These are phyloP conservation scores for Diphasiastrum complanatum DNA, from an alignment of 83 land plant genomes.

Conservation along the genomic window DNA sequence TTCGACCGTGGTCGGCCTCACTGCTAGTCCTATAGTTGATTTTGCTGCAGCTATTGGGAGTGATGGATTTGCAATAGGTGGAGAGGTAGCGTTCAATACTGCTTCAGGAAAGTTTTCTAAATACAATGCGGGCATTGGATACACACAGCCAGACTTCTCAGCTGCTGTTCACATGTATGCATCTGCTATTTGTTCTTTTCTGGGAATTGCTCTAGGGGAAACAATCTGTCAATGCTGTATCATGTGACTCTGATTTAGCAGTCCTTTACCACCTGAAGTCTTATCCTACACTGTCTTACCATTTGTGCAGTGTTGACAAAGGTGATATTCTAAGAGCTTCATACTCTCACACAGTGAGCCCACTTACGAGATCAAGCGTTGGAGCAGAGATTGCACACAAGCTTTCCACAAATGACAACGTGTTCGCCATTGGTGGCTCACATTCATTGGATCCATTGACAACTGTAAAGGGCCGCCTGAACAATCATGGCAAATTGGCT, in stretches of 20 bases:
- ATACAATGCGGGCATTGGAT: slow-evolving; percentile 20
- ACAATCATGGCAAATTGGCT: too few species aligned
- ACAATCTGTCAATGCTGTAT: background rate
- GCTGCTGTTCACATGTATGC: slow-evolving; percentile 12
- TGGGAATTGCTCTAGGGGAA: background rate
- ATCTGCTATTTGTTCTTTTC: background rate
- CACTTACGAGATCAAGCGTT: slow-evolving; percentile 36
- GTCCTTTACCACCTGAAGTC: background rate
- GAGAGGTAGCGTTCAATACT: slow-evolving; percentile 22
- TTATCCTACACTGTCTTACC: background rate
- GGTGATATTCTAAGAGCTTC: slow-evolving; percentile 58
- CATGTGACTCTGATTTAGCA: background rate
- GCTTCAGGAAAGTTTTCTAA: slow-evolving; percentile 15
- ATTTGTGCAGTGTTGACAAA: slow-evolving; percentile 41
- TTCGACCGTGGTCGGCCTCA: slow-evolving; percentile 6
- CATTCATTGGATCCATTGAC: too few species aligned
- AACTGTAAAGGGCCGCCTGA: too few species aligned
- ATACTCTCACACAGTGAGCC: slow-evolving; percentile 40
- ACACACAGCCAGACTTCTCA: slow-evolving; percentile 18
- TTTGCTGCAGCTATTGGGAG: slow-evolving; percentile 13
- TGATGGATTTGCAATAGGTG: slow-evolving; percentile 15
- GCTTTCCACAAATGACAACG: too few species aligned
- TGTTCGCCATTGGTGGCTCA: too few species aligned
- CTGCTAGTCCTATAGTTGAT: slow-evolving; percentile 13
- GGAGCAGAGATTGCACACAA: slow-evolving; percentile 71